Base-by-base conservation (phyloP, 345 rosid genomes). In the Brassica juncea region DNA sequence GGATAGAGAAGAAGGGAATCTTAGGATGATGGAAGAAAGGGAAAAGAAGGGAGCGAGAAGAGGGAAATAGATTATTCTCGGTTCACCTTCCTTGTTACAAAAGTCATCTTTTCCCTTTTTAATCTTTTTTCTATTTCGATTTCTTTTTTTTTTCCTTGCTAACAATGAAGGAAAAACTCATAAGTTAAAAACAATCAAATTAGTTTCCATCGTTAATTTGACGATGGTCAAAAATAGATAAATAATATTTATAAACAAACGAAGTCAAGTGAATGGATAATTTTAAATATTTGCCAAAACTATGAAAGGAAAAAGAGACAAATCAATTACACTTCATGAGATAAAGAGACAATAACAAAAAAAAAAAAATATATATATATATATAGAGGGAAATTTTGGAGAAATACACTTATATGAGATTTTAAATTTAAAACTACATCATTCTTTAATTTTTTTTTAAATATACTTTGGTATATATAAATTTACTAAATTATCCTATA, bases 301-400 rank as follows among this genome's bases (percentile, higher is more conserved):
- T 72, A 66, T 23, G 58, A 58, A 25, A 44, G 5, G 61, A 61
- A 42, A 15, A 58, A 54, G 28, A 21, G 15, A 44, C 16, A 28
- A 21, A 71, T 66, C 70, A 42, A 57, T 75, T 64, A 80, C 73
- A 80, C 5, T 70, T 74, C 68, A 63, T 74, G 55, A 49, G 54
- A 47, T 47, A 42, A 42, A 42, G 49, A 11, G 55, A 47, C 16
- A 14, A 47, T 47, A 47, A 47, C 55, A 39, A 8, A 47, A 47
- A 47, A 44, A 47, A 42, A 19, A 0, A 19, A 0, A 19, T 19
- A 19, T 19, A 19, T 19, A 19, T 19, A 19, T 19, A 19, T 19
- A 19, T 19, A 19, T 19, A 32, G 2, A 32, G 6, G 35, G 1
- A 32, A 32, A 32, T 32, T 32, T 32, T 32, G 54, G n/a, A n/a